Base-by-base conservation (phyloP, 768 basidiomycete genomes). In the Ramaria rubella region DNA sequence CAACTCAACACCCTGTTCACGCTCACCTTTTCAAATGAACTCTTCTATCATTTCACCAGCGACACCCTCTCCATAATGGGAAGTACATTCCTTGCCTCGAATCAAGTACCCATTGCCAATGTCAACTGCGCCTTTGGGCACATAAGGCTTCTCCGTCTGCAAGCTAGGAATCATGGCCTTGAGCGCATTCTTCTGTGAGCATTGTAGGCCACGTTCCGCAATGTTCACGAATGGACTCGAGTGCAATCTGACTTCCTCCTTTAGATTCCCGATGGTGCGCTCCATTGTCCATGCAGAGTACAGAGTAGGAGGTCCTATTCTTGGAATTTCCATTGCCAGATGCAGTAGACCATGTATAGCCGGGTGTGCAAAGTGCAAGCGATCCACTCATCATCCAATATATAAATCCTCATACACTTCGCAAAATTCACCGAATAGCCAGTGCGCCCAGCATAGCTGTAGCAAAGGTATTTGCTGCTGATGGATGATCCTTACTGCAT, bases 391-490 rank as follows among this genome's bases (percentile, higher is more conserved):
- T 0, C 59, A 60, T 24, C 70, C 67, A 49, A 65, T 68, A 58
- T 76, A 76, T 0, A 74, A 53, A 0, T 51, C 19, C 58, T 77
- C 72, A 59, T 65, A 77, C 15, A 75, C 71, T 4, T 58, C 46
- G 1, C 58, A 55, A 58, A 70, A 76, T 9, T 63, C 45, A 1
- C 63, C 15, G 17, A 75, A 52, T 0, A 58, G 44, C 0, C 19
- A 8, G n/a, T 74, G 66, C 0, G 67, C 70, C 0, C 9, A 23
- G 12, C 9, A 23, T 14, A 46, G 44, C 23, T 46, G 12, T 12
- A 9, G 12, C 11, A 9, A 14, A 9, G 44, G 9, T 36, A 48
- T 5, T 24, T n/a, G 4, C 52, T 27, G n/a, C 43, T 36, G 17
- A 26, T 15, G 4, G 29, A 36, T 21, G 12, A 50, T n/a, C 15